Percentiles rank a stretch among this genome's conserved stretches.
Evolutionary conservation across 352 stramenopile genomes (phyloP).

Genomic region (Pythium volutum): DNA sequence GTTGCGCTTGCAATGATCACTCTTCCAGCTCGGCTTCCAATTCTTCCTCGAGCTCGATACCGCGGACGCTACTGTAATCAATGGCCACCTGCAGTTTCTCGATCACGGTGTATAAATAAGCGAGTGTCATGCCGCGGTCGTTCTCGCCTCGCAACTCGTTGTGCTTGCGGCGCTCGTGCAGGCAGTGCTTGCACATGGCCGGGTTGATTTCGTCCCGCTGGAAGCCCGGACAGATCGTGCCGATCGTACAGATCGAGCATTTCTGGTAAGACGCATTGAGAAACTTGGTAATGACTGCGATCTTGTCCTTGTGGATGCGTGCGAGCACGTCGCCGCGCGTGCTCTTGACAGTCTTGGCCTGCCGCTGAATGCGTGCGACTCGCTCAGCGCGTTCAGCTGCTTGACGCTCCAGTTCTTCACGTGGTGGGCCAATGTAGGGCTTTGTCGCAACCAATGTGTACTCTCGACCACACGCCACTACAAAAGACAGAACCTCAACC

Average conservation of each 20-base stretch:
- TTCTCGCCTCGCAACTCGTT: slow-evolving; percentile 39
- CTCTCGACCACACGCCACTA: slow-evolving; percentile 89
- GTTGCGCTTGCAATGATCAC: slow-evolving; percentile 8
- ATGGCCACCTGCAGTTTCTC: slow-evolving; percentile 52
- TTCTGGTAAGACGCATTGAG: slow-evolving; percentile 62
- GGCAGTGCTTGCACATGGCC: slow-evolving; percentile 68
- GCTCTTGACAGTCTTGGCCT: slow-evolving; percentile 44
- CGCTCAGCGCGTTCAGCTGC: slow-evolving; percentile 41
- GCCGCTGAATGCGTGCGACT: slow-evolving; percentile 42
- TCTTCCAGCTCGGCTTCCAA: slow-evolving; percentile 47
- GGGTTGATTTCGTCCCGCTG: slow-evolving; percentile 68
- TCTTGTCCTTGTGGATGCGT: slow-evolving; percentile 45
- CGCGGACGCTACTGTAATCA: slow-evolving; percentile 46
- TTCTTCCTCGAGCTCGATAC: slow-evolving; percentile 59
- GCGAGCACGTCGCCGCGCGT: slow-evolving; percentile 39
- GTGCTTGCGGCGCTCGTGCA: slow-evolving; percentile 72
- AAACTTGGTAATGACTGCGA: slow-evolving; percentile 35
- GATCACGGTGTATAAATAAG: slow-evolving; percentile 46
- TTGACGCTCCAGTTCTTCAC: slow-evolving; percentile 52
- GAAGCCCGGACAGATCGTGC: slow-evolving; percentile 69
- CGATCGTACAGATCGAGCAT: slow-evolving; percentile 62
- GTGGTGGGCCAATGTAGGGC: slow-evolving; percentile 87
- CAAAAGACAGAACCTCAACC: not conserved
- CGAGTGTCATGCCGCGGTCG: slow-evolving; percentile 37
- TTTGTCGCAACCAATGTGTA: slow-evolving; percentile 92